A percentile compares a stretch with the other conserved stretches of the same genome.
Conservation (phyloP, 1,284 basidiomycete species). For the Cyathus olla region DNA sequence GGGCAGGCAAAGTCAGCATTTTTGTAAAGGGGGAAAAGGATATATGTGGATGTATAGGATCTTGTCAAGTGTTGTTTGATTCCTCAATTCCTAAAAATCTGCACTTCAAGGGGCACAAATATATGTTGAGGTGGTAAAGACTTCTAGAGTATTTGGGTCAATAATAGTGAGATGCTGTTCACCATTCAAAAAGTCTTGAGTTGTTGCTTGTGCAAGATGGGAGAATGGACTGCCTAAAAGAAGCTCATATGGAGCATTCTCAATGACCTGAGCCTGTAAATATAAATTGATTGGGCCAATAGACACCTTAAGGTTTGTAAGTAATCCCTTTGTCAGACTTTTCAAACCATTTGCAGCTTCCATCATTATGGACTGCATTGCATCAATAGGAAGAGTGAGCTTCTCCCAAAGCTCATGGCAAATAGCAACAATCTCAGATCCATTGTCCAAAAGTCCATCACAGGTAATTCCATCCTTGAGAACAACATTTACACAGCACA, state of each 20-base stretch:
- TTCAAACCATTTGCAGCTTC: slow-evolving; percentile 4
- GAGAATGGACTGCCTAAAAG: background rate
- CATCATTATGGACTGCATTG: slow-evolving; percentile 4
- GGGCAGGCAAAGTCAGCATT: too few species aligned
- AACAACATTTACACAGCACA: background rate
- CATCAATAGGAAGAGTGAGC: background rate
- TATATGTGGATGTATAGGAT: background rate
- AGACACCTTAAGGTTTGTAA: slow-evolving; percentile 4
- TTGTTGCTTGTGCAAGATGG: background rate
- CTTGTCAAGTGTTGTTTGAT: background rate
- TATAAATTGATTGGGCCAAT: slow-evolving; percentile 2
- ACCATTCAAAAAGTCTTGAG: background rate
- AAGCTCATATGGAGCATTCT: background rate
- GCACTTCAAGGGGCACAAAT: background rate
- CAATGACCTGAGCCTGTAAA: background rate
- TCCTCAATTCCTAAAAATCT: background rate
- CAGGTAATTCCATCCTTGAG: background rate
- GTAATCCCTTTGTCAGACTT: background rate
- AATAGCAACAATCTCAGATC: slow-evolving; percentile 10
- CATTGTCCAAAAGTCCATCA: slow-evolving; percentile 9
- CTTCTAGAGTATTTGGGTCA: background rate
- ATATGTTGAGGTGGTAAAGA: background rate
- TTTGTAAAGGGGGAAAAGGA: background rate
- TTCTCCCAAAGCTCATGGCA: slow-evolving; percentile 4
- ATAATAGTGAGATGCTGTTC: background rate